phyloP scores from a whole-genome alignment of 345 rosid species.

The Erucastrum elatum region DNA sequence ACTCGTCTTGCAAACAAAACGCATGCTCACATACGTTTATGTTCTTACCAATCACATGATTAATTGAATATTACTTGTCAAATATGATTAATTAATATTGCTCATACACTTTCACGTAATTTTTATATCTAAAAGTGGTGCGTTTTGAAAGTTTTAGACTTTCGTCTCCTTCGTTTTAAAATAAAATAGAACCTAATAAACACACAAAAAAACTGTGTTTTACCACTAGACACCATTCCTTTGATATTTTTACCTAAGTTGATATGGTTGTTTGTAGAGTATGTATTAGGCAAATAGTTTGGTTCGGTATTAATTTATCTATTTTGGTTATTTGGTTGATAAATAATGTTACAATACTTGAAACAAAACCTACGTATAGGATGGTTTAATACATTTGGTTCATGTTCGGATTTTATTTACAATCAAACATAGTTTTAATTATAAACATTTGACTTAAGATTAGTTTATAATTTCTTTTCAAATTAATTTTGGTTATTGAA shows the following conservation, averaged over 20 bases:
- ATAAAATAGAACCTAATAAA: not conserved
- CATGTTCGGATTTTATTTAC: not conserved
- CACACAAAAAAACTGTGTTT: not conserved
- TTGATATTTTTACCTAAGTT: not conserved
- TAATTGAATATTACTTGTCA: not conserved
- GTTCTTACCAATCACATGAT: not conserved
- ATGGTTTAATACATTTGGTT: not conserved
- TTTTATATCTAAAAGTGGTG: not conserved
- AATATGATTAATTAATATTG: not conserved
- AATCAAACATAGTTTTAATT: not conserved
- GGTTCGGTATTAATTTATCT: not conserved
- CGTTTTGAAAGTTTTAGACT: too few species aligned
- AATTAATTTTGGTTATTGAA: too few species aligned
- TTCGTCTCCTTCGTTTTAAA: not conserved
- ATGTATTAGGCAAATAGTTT: not conserved
- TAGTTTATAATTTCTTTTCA: too few species aligned
- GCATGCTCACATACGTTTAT: not conserved
- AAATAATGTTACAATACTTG: too few species aligned
- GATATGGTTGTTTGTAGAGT: not conserved
- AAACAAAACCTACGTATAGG: not conserved
- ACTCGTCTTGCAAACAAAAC: conserved; percentile 4
- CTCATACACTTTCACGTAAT: conserved; percentile 25
- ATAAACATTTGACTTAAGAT: too few species aligned
- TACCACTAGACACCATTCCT: not conserved
- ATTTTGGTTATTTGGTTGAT: not conserved